Base-by-base conservation (phyloP, 495 filamentous ascomycete species). In the Aspergillus biplanus region DNA sequence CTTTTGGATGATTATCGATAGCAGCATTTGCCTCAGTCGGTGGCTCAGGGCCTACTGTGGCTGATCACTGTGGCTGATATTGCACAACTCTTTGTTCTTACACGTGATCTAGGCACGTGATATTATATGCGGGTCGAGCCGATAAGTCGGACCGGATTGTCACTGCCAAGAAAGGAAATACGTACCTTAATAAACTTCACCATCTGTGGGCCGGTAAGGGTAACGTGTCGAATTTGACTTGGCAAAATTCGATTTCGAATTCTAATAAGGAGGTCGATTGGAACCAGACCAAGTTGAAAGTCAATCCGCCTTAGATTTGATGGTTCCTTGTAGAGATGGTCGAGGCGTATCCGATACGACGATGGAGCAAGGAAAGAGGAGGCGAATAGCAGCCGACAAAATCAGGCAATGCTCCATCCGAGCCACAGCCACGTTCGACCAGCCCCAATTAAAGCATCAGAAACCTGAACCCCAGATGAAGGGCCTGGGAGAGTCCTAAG, bases 1-100 rank as follows among this genome's bases (percentile, higher is more conserved):
- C 52, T 54, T 54, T 52, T 33, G 13, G 16, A 35, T 39, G 65
- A 68, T 68, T 72, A 73, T 73, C 70, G 70, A 73, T 73, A 73
- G 66, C 58, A 56, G 32, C 21, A n/a, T 50, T 47, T 33, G 53
- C n/a, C 6, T 56, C 44, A 18, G 33, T 47, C 35, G 56, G 61
- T 66, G 64, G 59, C 62, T 56, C 52, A 33, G 21, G 1, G 21
- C 21, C 21, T 27, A 27, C n/a, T 16, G 48, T 52, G 59, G 50
- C 48, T 57, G 56, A 60, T 32, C 6, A 33, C 39, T 59, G 65
- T 65, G 67, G 65, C 66, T 64, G 16, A 8, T 37, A 21, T 15
- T 65, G 67, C 44, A 56, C 62, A 65, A 67, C 37, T n/a, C 21
- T 27, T 27, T 44, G 11, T 7, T 16, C 8, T 46, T 12, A 13